These are phyloP conservation scores for Arthroderma uncinatum DNA, from an alignment of 2,329 filamentous ascomycete species.

Conservation along the genomic window DNA sequence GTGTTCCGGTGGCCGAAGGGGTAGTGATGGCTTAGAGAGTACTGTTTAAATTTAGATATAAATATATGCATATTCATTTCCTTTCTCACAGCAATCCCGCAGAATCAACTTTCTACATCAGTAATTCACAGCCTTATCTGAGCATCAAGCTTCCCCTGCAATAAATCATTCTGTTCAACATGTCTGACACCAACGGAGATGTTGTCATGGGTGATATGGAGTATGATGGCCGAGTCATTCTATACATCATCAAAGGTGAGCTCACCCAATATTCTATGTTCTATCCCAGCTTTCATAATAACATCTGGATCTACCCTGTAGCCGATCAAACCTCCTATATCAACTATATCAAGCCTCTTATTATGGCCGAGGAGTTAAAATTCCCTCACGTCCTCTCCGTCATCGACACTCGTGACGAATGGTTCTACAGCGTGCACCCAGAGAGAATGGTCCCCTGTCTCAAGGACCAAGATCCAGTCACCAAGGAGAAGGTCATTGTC, in stretches of 20 bases:
- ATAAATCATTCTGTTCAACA: neutral
- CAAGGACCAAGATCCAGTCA: slow-evolving; percentile 22
- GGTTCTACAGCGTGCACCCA: slow-evolving; percentile 27
- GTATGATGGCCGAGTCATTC: slow-evolving; percentile 20
- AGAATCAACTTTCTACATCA: neutral
- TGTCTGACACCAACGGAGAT: slow-evolving; percentile 6
- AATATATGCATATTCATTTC: neutral
- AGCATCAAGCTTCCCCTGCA: too few species aligned
- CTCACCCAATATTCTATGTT: too few species aligned
- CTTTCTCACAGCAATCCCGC: neutral
- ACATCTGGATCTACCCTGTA: slow-evolving; percentile 6
- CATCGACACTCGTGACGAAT: slow-evolving; percentile 26
- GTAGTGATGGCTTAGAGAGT: neutral
- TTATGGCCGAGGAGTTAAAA: slow-evolving; percentile 27
- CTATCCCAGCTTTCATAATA: neutral
- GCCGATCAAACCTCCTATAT: slow-evolving; percentile 29
- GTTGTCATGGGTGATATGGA: slow-evolving; percentile 15
- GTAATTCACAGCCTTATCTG: too few species aligned
- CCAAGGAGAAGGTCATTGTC: slow-evolving; percentile 18
- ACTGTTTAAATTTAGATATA: neutral
- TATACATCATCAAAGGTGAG: slow-evolving; percentile 23
- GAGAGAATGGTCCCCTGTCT: slow-evolving; percentile 29
- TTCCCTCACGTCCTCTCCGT: slow-evolving; percentile 25
- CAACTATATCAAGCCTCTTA: slow-evolving; percentile 33
- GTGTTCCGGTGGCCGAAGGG: neutral